These are phyloP conservation scores for Lentinula lateritia DNA, from an alignment of 768 basidiomycete species.

Conservation along the genomic window DNA sequence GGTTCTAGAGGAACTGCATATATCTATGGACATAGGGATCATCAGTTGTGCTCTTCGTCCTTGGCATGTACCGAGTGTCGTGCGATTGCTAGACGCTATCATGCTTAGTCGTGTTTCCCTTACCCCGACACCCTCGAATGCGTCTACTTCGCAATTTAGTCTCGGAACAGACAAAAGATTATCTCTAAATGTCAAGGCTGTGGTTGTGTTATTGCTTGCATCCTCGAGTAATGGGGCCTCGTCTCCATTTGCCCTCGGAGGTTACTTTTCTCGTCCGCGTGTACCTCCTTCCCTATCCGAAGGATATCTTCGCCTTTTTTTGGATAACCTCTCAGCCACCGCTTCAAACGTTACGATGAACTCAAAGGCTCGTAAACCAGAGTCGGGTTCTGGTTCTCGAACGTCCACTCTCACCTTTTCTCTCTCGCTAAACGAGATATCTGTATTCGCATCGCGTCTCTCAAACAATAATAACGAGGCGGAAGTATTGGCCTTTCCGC, in stretches of 20 bases:
- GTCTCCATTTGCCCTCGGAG: conserved; percentile 14
- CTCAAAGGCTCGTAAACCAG: not conserved
- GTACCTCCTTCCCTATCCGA: conserved; percentile 43
- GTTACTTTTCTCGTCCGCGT: conserved; percentile 58
- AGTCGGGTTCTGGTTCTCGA: not conserved
- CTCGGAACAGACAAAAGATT: conserved; percentile 26
- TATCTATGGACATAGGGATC: conserved; percentile 42
- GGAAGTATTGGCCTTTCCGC: conserved; percentile 44
- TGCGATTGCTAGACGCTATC: conserved; percentile 34
- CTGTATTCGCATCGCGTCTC: conserved; percentile 46
- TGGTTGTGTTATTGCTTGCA: conserved; percentile 41
- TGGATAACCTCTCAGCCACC: conserved; percentile 33
- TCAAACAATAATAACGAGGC: conserved; percentile 11
- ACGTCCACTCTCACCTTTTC: conserved; percentile 11
- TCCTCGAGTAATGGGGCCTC: conserved; percentile 4
- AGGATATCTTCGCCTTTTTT: conserved; percentile 49
- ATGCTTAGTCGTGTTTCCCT: conserved; percentile 11
- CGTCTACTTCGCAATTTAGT: conserved; percentile 14
- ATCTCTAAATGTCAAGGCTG: conserved; percentile 32
- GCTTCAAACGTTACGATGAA: conserved; percentile 9
- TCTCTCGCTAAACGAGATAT: conserved; percentile 44
- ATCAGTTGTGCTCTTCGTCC: conserved; percentile 53
- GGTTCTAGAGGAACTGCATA: conserved; percentile 24
- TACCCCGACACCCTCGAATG: conserved; percentile 8
- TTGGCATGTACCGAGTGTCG: conserved; percentile 47